phyloP scores from a whole-genome alignment of 176 grass and related monocot genomes.

The Aegilops bicornis region DNA sequence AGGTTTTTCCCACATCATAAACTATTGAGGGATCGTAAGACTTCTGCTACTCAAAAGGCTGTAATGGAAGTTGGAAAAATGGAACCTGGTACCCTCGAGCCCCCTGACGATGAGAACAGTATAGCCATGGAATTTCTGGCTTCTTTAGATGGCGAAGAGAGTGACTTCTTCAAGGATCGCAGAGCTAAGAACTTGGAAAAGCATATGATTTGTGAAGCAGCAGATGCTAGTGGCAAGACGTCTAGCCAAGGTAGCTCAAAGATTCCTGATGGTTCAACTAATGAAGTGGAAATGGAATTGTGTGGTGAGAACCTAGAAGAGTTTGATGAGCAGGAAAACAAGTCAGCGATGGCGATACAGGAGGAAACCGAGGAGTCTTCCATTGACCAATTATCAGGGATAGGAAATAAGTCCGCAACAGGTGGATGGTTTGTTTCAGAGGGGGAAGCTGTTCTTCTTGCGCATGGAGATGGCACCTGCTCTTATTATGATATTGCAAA shows the following conservation, averaged over 20 bases:
- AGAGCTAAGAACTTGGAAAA: constrained; percentile 46
- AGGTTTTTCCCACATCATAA: constrained; percentile 96
- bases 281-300: constrained; percentile 62
- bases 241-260: constrained; percentile 53
- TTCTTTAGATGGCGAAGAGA: constrained; percentile 70
- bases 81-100: neutral
- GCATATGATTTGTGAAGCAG: constrained; percentile 23
- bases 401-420: constrained; percentile 72
- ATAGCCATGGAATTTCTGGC: constrained; percentile 90
- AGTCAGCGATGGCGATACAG: constrained; percentile 40
- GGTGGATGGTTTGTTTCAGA: constrained; percentile 99
- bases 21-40: constrained; percentile 57
- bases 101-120: constrained; percentile 44
- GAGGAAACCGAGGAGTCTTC: constrained; percentile 56
- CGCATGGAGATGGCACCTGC: constrained; percentile 84
- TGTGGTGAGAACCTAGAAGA: constrained; percentile 73
- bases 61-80: neutral
- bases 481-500: constrained; percentile 98
- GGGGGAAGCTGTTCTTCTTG: constrained; percentile 89
- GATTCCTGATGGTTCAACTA: constrained; percentile 29
- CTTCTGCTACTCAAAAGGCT: constrained; percentile 28
- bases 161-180: constrained; percentile 40
- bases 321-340: constrained; percentile 65
- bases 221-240: constrained; percentile 42
- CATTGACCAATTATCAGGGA: constrained; percentile 60